Base-by-base conservation (phyloP, 208 protist genomes). In the Phytomonas sp. region DNA sequence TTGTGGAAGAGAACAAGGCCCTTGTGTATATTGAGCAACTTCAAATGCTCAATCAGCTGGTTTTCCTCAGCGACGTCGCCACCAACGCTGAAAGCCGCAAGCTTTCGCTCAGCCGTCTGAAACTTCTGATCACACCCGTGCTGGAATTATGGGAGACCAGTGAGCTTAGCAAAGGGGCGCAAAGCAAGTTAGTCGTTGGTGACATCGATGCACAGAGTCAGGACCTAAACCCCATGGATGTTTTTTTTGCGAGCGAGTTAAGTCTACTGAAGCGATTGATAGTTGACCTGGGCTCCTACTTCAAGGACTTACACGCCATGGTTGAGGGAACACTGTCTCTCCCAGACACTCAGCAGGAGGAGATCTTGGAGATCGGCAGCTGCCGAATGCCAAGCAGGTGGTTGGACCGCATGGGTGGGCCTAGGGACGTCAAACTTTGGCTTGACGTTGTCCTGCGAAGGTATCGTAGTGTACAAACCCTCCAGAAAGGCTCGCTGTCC, bases 171-270 rank as follows among this genome's bases (percentile, higher is more conserved):
- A 40, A 40, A 9, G 36, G 9, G 36, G 36, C 36, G 36, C 36
- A 40, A 40, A 9, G 6, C 36, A 40, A 40, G 36, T 40, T 76
- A 29, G 32, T 82, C 40, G 60, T 46, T 30, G 59, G 71, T 26
- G 67, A 70, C 11, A 67, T 78, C 4, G 68, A 59, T 8, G 53
- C 65, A 1, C 66, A 40, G 2, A 36, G 36, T 29, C 74, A 37
- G 51, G 71, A 85, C 65, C 74, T 79, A 23, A 78, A 85, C 9
- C 95, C 96, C 23, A 92, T 98, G 77, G 79, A 89, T 59, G 79
- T 90, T 15, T 98, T 98, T 84, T 93, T 98, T 37, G 64, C 80
- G 30, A 89, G 94, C 68, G 97, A 99, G 76, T 60, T 88, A 13
- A 77, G 85, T 36, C 70, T 91, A 30, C 77, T 96, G 4, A 31